Evolutionary conservation across 2,329 filamentous ascomycete genomes (phyloP), one percentile per base, ranked within the genome.

Genomic region (Fusarium sp.): DNA sequence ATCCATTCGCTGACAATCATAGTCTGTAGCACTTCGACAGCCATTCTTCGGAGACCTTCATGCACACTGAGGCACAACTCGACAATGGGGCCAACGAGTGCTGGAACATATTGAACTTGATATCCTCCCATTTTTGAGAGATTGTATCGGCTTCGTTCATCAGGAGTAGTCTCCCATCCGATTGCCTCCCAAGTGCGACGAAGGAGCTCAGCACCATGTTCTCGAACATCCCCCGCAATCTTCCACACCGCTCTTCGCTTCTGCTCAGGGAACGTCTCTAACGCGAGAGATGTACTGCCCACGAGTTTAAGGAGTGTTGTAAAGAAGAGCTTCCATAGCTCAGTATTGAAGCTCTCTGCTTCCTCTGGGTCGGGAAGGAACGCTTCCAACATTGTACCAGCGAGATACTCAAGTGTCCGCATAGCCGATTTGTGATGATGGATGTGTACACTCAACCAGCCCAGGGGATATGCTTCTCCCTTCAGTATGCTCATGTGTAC

Each of bases 1-100:
- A 94, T 95, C 96, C 96, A 99, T 82, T 99, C 96, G 82, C 95
- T 97, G 74, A 98, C 91, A 77, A 99, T 97, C 96, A 99, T 99
- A 5, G 94, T 97, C 80, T 97, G 94, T 69, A 99, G 83, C 25
- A 99, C 93, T 80, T 97, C 93, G 35, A 98, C 94, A 1, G 95
- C 96, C 81, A 97, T 96, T 71, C 90, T 90, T 67, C 96, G 90
- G 62, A 99, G 85, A 7, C 95, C 95, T 80, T 97, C 94, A 75
- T 99, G 96, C 7, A 98, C 94, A 78, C 95, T 98, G 62, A 99
- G 86, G 79, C 96, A 99, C 14, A 99, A 88, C 81, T 97, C 94
- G 29, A 98, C 93, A 55, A 98, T 96, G 1, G 95, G 94, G 2
- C 93, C 92, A 12, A 99, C 94, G 10, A 99, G 87, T 17, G 93